These are phyloP conservation scores for Mycena galopus DNA, from an alignment of 768 basidiomycete genomes.

Conservation along the genomic window DNA sequence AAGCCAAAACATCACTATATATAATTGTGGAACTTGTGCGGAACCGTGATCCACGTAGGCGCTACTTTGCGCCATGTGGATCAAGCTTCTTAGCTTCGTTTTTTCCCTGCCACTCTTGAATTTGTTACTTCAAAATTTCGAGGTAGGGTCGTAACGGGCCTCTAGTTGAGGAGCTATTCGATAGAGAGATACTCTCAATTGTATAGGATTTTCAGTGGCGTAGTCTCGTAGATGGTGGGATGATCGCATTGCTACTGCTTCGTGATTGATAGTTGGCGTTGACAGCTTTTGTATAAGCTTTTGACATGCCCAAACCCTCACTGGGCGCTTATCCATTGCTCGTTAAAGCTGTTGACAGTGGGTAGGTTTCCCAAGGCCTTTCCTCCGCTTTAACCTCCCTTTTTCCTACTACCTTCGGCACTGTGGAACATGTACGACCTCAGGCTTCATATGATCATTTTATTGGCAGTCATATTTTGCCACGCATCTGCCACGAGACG, in stretches of 20 bases:
- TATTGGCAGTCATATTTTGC: neutral
- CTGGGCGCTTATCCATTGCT: neutral
- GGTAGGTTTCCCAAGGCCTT: neutral
- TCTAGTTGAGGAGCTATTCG: neutral
- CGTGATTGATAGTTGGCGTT: neutral
- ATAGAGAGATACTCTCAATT: neutral
- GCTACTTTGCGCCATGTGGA: neutral
- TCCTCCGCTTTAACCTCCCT: neutral
- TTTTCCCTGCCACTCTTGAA: neutral
- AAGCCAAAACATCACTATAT: no score
- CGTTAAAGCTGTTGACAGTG: neutral
- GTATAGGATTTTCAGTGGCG: neutral
- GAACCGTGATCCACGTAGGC: neutral
- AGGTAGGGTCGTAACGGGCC: neutral
- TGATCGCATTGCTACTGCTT: neutral
- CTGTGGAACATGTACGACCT: neutral
- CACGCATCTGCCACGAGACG: neutral
- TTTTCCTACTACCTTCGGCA: neutral
- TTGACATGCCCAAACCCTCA: neutral
- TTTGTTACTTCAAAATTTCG: neutral
- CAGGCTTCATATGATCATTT: neutral
- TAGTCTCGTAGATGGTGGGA: neutral
- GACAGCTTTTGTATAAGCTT: neutral
- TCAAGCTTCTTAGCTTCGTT: neutral
- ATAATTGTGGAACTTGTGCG: neutral